phyloP scores from a whole-genome alignment of 306 rosid genomes.

The Medicago ruthenica region DNA sequence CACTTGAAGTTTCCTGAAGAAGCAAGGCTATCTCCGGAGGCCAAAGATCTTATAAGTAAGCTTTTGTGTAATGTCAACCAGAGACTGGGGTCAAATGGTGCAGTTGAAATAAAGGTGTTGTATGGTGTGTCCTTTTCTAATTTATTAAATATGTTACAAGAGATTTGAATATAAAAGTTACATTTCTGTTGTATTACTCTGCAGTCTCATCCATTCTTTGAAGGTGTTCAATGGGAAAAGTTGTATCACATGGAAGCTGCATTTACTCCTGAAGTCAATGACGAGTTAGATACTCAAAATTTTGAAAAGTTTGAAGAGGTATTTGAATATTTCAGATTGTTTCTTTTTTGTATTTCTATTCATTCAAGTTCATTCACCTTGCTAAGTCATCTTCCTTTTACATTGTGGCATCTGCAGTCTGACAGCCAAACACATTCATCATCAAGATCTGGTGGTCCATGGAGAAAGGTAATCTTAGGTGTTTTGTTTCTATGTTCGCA shows the following conservation, averaged over 20 bases:
- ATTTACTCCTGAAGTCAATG: slow-evolving; percentile 91
- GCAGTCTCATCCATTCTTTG: slow-evolving; percentile 82
- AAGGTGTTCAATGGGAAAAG: slow-evolving; percentile 74
- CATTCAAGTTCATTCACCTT: slow-evolving; percentile 21
- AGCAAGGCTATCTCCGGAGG: slow-evolving; percentile 73
- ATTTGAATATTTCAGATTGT: slow-evolving; percentile 40
- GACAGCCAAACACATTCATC: slow-evolving; percentile 65
- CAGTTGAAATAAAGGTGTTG: slow-evolving; percentile 95
- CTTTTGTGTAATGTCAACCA: slow-evolving; percentile 82
- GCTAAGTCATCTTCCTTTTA: slow-evolving; percentile 24
- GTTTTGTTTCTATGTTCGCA: background rate
- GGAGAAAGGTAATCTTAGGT: slow-evolving; percentile 82
- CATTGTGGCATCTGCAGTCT: slow-evolving; percentile 53
- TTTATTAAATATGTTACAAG: slow-evolving; percentile 48
- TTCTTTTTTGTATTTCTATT: slow-evolving; percentile 29
- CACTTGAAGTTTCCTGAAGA: slow-evolving; percentile 97
- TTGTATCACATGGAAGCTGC: slow-evolving; percentile 96
- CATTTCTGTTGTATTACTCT: slow-evolving; percentile 43
- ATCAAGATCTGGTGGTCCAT: slow-evolving; percentile 85
- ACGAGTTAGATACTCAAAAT: slow-evolving; percentile 96
- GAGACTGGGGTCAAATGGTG: slow-evolving; percentile 86
- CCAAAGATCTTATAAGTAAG: slow-evolving; percentile 76
- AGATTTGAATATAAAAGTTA: slow-evolving; percentile 44
- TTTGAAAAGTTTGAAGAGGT: slow-evolving; percentile 99
- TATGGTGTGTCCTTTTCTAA: slow-evolving; percentile 74